Base-by-base conservation (phyloP, 345 rosid species). In the Tarenaya hassleriana region DNA sequence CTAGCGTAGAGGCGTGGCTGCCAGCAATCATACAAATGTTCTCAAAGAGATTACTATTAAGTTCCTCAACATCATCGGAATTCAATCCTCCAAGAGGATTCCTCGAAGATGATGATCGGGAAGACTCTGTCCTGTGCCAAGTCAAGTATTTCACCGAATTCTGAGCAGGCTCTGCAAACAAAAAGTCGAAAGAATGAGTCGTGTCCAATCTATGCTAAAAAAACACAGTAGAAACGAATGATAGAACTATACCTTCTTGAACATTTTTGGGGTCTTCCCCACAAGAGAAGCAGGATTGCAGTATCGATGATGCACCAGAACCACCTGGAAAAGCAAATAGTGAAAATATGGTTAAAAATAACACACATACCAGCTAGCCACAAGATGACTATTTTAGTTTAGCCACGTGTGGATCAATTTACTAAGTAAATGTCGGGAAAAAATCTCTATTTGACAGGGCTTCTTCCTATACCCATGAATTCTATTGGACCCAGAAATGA, bases 111-210 rank as follows among this genome's bases (percentile, higher is more conserved):
- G 85, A 74, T 56, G 97, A 88, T 52, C 74, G 82, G 44, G 90
- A 81, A 0, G 98, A 88, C 61, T 72, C 69, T 10, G 95, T 92
- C 75, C 97, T 78, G 67, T 85, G 88, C 98, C 98, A 92, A 55
- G 95, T 85, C 52, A 92, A 64, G 74, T 75, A 92, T 69, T 85
- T 85, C 35, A 65, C 43, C 2, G 58, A 58, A 69, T 72, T 71
- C 73, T 81, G 85, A 29, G 81, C 78, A 29, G 86, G 86, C 70
- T 88, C 72, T 92, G 68, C 41, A 47, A 34, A 72, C 55, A 58
- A 38, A 70, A 31, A 38, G n/a, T n/a, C n/a, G n/a, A 50, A 33
- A 58, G 39, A 58, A 56, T 52, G 52, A 16, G 35, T 37, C 15
- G 8, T 1, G 11, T 10, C 3, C 15, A 40, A 11, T 60, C 53